These are phyloP conservation scores for Ogataea pilisensis DNA, from an alignment of 805 yeast species.

Conservation along the genomic window DNA sequence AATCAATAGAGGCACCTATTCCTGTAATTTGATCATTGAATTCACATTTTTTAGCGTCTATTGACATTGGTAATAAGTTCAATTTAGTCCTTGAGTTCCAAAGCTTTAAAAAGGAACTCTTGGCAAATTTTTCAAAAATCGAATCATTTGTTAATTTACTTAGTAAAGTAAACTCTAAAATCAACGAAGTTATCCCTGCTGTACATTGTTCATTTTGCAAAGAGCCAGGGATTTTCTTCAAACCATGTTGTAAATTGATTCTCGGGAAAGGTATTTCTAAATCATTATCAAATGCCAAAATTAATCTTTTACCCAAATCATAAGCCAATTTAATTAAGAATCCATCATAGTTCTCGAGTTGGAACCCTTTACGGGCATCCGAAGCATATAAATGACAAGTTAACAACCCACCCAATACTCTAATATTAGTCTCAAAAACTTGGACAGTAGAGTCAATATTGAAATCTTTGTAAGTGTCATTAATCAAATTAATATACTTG, in stretches of 20 bases:
- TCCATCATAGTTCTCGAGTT: slow-evolving; percentile 56
- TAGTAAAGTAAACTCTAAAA: slow-evolving; percentile 73
- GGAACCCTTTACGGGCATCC: slow-evolving; percentile 41
- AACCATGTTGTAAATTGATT: slow-evolving; percentile 59
- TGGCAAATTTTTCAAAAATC: slow-evolving; percentile 59
- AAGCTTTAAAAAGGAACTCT: slow-evolving; percentile 58
- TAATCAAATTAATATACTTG: slow-evolving; percentile 39
- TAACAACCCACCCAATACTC: slow-evolving; percentile 78
- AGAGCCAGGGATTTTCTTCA: slow-evolving; percentile 37
- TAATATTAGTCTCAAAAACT: slow-evolving; percentile 81
- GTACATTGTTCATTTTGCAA: slow-evolving; percentile 69
- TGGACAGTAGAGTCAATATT: slow-evolving; percentile 70
- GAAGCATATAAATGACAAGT: slow-evolving; percentile 73
- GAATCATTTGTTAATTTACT: slow-evolving; percentile 73
- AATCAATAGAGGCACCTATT: slow-evolving; percentile 87
- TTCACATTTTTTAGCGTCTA: slow-evolving; percentile 38
- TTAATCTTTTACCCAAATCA: slow-evolving; percentile 67
- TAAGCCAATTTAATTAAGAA: slow-evolving; percentile 65
- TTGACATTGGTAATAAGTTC: slow-evolving; percentile 73
- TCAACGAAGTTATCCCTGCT: slow-evolving; percentile 82
- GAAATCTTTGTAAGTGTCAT: slow-evolving; percentile 39
- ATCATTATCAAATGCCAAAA: slow-evolving; percentile 64
- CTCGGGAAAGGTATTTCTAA: slow-evolving; percentile 76
- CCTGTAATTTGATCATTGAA: slow-evolving; percentile 68
- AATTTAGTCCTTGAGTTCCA: slow-evolving; percentile 65